Conservation (phyloP, 106 monocot species). For the Gastrodia elata region DNA sequence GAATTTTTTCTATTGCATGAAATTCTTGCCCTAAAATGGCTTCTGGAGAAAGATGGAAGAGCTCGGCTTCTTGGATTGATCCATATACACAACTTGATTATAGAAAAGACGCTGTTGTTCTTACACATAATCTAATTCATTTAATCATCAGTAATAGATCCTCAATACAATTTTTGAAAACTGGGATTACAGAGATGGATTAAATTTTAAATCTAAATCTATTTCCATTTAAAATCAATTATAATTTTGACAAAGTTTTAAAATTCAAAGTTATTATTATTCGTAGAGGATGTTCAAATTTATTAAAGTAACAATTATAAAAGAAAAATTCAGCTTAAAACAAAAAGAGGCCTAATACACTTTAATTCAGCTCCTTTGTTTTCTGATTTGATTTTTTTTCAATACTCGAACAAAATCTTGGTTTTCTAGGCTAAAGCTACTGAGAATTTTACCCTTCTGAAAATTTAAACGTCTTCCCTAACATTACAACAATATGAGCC, state of each 20-base stretch:
- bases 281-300: background rate
- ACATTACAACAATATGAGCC: background rate
- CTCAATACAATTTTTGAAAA: background rate
- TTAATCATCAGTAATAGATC: background rate
- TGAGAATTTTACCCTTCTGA: background rate
- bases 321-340: background rate
- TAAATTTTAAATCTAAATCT: too few relatives aligned
- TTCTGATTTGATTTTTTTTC: background rate
- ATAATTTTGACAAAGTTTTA: too few relatives aligned
- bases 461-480: background rate
- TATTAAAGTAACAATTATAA: background rate
- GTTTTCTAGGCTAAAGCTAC: background rate
- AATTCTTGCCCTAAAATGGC: background rate
- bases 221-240: too few relatives aligned
- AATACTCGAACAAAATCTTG: background rate
- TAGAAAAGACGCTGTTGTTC: background rate
- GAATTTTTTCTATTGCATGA: too few relatives aligned
- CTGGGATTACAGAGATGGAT: background rate
- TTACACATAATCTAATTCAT: background rate
- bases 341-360: background rate
- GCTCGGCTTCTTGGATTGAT: too few relatives aligned
- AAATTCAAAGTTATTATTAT: too few relatives aligned
- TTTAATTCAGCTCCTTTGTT: background rate
- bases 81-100: background rate
- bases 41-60: background rate